phyloP scores from a whole-genome alignment of 1,139 yeast genomes.

The Geotrichum histeridarum region DNA sequence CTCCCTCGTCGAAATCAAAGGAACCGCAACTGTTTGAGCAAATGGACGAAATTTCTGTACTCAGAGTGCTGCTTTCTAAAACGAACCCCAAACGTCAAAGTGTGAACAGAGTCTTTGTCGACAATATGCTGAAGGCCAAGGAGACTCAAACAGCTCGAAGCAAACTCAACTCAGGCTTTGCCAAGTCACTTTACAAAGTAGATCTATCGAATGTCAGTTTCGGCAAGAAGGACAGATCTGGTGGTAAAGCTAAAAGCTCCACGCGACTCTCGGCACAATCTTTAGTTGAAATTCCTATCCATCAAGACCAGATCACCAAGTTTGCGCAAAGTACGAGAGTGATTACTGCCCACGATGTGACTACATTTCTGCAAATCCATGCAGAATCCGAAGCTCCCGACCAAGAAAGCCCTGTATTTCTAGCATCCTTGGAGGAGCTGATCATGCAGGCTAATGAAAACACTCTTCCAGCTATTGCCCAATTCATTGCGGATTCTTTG shows the following conservation, averaged over 20 bases:
- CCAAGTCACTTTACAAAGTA: not conserved
- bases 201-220: not conserved
- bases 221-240: not conserved
- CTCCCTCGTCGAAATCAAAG: not conserved
- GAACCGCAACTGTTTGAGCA: not conserved
- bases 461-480: conserved; percentile 14
- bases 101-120: conserved; percentile 3
- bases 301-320: conserved; percentile 5
- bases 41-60: conserved; percentile 5
- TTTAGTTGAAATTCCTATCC: not conserved
- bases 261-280: not conserved
- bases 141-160: not conserved
- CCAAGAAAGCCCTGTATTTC: not conserved
- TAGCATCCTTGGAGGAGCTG: conserved; percentile 14
- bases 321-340: conserved; percentile 10
- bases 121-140: not conserved
- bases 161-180: conserved; percentile 1
- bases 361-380: conserved; percentile 14
- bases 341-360: conserved; percentile 11
- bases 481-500: conserved; percentile 4
- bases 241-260: not conserved
- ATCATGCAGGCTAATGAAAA: conserved; percentile 12
- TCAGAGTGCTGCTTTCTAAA: not conserved
- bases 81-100: not conserved
- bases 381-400: conserved; percentile 1